phyloP scores from a whole-genome alignment of 768 basidiomycete genomes.

The Hypsizygus marmoreus region DNA sequence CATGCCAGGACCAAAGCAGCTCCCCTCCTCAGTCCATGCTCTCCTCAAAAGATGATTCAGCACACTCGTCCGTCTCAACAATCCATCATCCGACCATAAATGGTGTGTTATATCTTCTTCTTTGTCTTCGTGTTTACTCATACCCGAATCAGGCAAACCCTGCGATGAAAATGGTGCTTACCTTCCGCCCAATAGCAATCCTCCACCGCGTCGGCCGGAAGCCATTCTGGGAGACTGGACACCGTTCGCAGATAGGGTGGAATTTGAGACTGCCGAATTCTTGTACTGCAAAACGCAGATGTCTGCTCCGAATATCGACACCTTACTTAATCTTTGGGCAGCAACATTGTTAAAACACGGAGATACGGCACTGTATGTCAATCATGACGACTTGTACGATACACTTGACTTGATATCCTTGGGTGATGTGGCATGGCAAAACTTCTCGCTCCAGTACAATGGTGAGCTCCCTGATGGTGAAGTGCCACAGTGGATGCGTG shows the following conservation, averaged over 20 bases:
- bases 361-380: conserved; percentile 27
- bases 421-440: conserved; percentile 38
- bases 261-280: conserved; percentile 11
- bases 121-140: background rate
- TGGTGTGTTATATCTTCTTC: background rate
- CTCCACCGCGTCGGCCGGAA: background rate
- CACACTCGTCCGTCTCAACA: too few relatives aligned
- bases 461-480: conserved; percentile 17
- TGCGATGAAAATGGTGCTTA: conserved; percentile 4
- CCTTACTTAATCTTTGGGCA: conserved; percentile 5
- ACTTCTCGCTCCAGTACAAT: conserved; percentile 30
- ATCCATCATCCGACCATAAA: conserved; percentile 7
- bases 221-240: conserved; percentile 1
- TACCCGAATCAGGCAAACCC: background rate
- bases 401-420: conserved; percentile 34
- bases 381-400: conserved; percentile 30
- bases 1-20: too few relatives aligned
- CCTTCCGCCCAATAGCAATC: conserved; percentile 3
- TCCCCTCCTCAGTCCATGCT: too few relatives aligned
- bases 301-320: conserved; percentile 5
- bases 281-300: conserved; percentile 9
- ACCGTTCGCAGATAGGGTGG: background rate
- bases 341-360: conserved; percentile 4
- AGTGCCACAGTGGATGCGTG: conserved; percentile 33
- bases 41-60: too few relatives aligned